A percentile compares a stretch with the other conserved stretches of the same genome.
Conservation (phyloP, 768 basidiomycete genomes). For the Leucocoprinus sp. region DNA sequence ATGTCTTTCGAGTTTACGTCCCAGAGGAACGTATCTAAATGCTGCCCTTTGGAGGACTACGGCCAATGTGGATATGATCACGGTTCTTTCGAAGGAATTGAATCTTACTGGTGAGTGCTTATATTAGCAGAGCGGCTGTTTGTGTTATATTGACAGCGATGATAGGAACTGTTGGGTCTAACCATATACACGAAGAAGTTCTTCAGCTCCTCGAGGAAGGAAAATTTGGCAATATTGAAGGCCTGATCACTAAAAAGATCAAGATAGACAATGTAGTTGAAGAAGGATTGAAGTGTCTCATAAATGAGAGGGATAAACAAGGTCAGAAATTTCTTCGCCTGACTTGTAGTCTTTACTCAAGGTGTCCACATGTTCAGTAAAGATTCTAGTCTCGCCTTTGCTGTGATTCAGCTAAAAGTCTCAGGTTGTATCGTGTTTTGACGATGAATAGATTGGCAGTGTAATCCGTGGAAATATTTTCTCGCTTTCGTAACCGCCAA, state of each 20-base stretch:
- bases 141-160: not conserved
- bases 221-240: conserved; percentile 29
- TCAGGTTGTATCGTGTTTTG: too few species aligned
- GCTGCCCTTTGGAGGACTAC: conserved; percentile 35
- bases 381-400: conserved; percentile 27
- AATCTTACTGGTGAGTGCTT: conserved; percentile 24
- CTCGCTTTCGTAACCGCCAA: too few species aligned
- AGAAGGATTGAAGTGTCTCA: conserved; percentile 31
- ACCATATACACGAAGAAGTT: conserved; percentile 30
- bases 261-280: conserved; percentile 33
- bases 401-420: not conserved
- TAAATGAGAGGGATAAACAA: conserved; percentile 33
- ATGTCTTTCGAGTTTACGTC: conserved; percentile 27
- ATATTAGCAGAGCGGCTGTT: not conserved
- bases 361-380: conserved; percentile 19
- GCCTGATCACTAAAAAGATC: conserved; percentile 35
- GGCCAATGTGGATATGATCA: conserved; percentile 28
- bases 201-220: conserved; percentile 31
- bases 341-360: not conserved
- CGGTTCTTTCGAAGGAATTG: conserved; percentile 29
- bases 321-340: conserved; percentile 19
- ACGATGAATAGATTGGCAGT: too few species aligned
- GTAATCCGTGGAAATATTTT: not conserved
- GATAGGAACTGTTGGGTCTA: conserved; percentile 31
- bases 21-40: conserved; percentile 31